Evolutionary conservation across 2,329 filamentous ascomycete genomes (phyloP).

Genomic region (Fusarium annulatum): DNA sequence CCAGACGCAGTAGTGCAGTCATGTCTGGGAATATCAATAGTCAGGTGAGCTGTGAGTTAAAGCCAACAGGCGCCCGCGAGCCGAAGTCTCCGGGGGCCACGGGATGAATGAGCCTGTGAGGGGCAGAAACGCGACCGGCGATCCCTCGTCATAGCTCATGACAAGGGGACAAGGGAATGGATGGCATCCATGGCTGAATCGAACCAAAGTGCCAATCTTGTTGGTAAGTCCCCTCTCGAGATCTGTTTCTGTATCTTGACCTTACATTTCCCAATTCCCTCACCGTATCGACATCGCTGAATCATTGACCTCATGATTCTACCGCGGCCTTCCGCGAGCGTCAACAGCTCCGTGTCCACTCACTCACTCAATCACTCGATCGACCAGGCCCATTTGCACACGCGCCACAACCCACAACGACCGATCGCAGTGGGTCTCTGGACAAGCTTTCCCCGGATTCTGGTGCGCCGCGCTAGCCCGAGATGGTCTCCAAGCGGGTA

Average conservation of each 20-base stretch:
- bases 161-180: conserved; percentile 4
- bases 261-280: not conserved
- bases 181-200: not conserved
- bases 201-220: conserved; percentile 28
- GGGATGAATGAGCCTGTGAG: conserved; percentile 13
- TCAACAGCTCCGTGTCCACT: conserved; percentile 7
- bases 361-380: conserved; percentile 26
- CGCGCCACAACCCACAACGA: conserved; percentile 38
- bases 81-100: conserved; percentile 41
- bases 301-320: not conserved
- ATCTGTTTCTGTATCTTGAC: not conserved
- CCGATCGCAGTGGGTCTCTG: conserved; percentile 43
- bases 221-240: conserved; percentile 11
- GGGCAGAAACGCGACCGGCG: conserved; percentile 32
- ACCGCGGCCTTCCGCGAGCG: conserved; percentile 24
- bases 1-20: not conserved
- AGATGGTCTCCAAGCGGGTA: conserved; percentile 35
- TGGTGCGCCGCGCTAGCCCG: conserved; percentile 36
- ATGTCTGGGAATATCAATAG: conserved; percentile 17
- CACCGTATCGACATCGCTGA: not conserved
- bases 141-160: conserved; percentile 41
- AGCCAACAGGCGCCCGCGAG: conserved; percentile 37
- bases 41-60: conserved; percentile 41
- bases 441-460: conserved; percentile 52
- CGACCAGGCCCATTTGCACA: conserved; percentile 24